A percentile compares a stretch with the other conserved stretches of the same genome.
Conservation (phyloP, 805 yeast species). For the Komagataella ulmi region DNA sequence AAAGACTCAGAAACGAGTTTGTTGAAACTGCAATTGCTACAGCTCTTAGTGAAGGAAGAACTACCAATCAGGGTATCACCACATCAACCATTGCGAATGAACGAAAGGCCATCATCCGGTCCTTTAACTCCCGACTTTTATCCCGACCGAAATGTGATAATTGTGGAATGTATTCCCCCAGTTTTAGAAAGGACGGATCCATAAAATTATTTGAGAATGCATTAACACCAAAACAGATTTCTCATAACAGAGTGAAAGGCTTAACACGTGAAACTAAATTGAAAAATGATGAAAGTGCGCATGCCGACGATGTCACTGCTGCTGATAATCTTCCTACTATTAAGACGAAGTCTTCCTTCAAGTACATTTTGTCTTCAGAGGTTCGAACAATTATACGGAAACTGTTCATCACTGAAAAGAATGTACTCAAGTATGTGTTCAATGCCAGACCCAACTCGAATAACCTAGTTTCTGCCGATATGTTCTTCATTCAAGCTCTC, state of each 20-base stretch:
- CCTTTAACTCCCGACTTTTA: slow-evolving; percentile 60
- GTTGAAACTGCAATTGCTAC: slow-evolving; percentile 59
- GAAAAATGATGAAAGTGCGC: slow-evolving; percentile 15
- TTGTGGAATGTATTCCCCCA: slow-evolving; percentile 92
- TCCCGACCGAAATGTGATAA: slow-evolving; percentile 85
- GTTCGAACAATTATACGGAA: slow-evolving; percentile 65
- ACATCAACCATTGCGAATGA: slow-evolving; percentile 84
- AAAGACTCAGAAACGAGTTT: slow-evolving; percentile 47
- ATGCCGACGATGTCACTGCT: slow-evolving; percentile 9
- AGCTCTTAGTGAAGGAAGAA: slow-evolving; percentile 67
- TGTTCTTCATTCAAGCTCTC: slow-evolving; percentile 79
- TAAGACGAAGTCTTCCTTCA: slow-evolving; percentile 58
- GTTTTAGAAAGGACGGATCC: slow-evolving; percentile 89
- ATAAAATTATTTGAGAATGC: slow-evolving; percentile 86
- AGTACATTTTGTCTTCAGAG: slow-evolving; percentile 81
- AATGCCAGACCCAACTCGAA: slow-evolving; percentile 58
- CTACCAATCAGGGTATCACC: slow-evolving; percentile 50
- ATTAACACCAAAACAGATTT: slow-evolving; percentile 65
- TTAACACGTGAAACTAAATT: slow-evolving; percentile 60
- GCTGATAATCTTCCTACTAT: slow-evolving; percentile 29
- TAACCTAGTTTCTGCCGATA: slow-evolving; percentile 47
- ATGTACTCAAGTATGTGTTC: slow-evolving; percentile 59
- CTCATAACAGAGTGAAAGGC: slow-evolving; percentile 78
- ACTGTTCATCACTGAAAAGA: slow-evolving; percentile 65
- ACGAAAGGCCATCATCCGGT: slow-evolving; percentile 60